Conservation (phyloP, 208 protist genomes). For the Leishmania arabica region DNA sequence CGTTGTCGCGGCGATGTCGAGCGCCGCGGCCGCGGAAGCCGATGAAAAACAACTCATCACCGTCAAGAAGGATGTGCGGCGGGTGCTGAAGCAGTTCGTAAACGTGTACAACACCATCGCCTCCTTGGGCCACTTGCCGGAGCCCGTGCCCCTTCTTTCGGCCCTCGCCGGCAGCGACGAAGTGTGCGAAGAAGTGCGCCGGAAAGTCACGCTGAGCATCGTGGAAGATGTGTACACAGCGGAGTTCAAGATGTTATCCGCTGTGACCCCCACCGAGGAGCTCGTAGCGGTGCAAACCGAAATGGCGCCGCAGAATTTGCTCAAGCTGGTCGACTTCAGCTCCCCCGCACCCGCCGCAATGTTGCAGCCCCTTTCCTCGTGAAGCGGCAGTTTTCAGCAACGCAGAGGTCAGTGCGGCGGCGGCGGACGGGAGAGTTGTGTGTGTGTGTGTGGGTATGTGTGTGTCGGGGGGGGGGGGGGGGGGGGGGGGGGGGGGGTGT, state of each 20-base stretch:
- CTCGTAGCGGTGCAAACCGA: slow-evolving; percentile 29
- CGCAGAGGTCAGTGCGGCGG: neutral
- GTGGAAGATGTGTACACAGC: slow-evolving; percentile 47
- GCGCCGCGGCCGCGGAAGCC: slow-evolving; percentile 1
- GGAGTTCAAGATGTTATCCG: slow-evolving; percentile 26
- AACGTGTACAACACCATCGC: slow-evolving; percentile 67
- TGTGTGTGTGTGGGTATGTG: neutral
- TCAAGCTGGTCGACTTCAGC: slow-evolving; percentile 36
- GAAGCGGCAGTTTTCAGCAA: neutral
- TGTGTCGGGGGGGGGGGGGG: too few relatives aligned
- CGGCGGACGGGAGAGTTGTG: neutral
- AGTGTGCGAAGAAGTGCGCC: slow-evolving; percentile 31
- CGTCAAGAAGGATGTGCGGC: slow-evolving; percentile 25
- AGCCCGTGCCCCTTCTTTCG: slow-evolving; percentile 50
- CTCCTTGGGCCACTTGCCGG: slow-evolving; percentile 43
- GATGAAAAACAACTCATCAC: slow-evolving; percentile 9
- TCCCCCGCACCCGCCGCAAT: neutral
- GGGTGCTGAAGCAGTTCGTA: slow-evolving; percentile 35
- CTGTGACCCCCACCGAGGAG: slow-evolving; percentile 19
- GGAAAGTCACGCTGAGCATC: slow-evolving; percentile 30
- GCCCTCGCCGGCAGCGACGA: slow-evolving; percentile 31
- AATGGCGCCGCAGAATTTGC: slow-evolving; percentile 57
- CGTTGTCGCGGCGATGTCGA: slow-evolving; percentile 3
- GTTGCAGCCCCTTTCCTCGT: neutral
- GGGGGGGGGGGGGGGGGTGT: too few relatives aligned